These are phyloP conservation scores for Coprinellus aureogranulatus DNA, from an alignment of 768 basidiomycete species.

Conservation along the genomic window DNA sequence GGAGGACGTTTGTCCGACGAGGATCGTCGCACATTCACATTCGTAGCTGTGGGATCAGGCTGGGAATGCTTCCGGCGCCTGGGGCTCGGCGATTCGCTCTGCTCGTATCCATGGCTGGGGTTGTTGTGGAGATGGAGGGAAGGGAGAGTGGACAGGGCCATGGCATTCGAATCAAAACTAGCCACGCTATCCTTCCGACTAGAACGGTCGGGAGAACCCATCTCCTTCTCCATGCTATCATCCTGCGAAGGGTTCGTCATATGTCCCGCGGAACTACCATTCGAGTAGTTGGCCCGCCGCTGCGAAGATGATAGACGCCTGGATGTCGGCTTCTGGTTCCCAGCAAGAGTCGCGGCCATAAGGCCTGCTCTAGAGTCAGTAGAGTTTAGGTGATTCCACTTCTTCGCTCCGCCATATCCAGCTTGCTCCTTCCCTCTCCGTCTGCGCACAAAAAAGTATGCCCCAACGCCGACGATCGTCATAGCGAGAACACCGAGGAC, in stretches of 20 bases:
- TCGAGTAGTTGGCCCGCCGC: slow-evolving; percentile 12
- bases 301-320: slow-evolving; percentile 7
- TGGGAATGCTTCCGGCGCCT: not conserved
- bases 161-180: slow-evolving; percentile 18
- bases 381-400: slow-evolving; percentile 33
- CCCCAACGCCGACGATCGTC: slow-evolving; percentile 26
- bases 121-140: slow-evolving; percentile 10
- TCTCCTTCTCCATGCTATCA: slow-evolving; percentile 14
- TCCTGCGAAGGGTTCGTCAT: slow-evolving; percentile 19
- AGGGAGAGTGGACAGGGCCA: slow-evolving; percentile 21
- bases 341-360: not conserved
- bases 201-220: slow-evolving; percentile 9
- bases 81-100: not conserved
- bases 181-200: slow-evolving; percentile 11
- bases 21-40: slow-evolving; percentile 14
- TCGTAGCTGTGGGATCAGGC: slow-evolving; percentile 8
- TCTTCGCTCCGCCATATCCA: slow-evolving; percentile 6
- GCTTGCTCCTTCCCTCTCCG: slow-evolving; percentile 9
- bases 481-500: slow-evolving; percentile 47
- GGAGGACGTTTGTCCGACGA: slow-evolving; percentile 27
- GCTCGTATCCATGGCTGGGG: slow-evolving; percentile 6
- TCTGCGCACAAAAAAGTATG: slow-evolving; percentile 30
- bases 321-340: not conserved
- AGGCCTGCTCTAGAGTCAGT: slow-evolving; percentile 27
- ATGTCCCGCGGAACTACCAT: slow-evolving; percentile 18